A percentile compares a stretch with the other conserved stretches of the same genome.
Conservation (phyloP, 2,329 filamentous ascomycete species). For the Verticillium nubilum region DNA sequence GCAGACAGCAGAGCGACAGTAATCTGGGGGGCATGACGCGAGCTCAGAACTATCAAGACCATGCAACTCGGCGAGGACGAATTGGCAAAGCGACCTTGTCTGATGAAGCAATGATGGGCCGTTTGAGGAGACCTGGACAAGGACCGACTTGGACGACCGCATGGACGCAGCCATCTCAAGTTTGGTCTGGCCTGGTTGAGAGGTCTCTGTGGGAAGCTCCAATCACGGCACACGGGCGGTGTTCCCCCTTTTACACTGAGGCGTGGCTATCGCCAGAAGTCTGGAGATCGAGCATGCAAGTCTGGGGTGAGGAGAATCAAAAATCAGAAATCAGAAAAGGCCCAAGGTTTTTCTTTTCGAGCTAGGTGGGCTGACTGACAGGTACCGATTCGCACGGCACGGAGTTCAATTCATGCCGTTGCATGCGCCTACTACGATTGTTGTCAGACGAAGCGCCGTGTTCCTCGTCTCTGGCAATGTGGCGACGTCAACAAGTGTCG, state of each 20-base stretch:
- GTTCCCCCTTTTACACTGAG: neutral
- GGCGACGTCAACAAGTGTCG: slow-evolving; percentile 2
- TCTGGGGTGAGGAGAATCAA: neutral
- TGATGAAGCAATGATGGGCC: neutral
- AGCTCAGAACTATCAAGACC: neutral
- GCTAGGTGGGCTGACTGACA: neutral
- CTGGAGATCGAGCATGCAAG: neutral
- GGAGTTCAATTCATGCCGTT: neutral
- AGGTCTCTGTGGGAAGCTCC: neutral
- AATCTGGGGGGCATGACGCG: neutral
- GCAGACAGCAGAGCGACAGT: neutral
- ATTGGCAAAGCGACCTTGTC: neutral
- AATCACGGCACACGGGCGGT: neutral
- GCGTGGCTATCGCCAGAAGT: neutral
- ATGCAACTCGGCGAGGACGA: slow-evolving; percentile 1
- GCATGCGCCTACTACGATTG: slow-evolving; percentile 1
- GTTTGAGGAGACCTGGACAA: neutral
- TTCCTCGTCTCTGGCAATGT: neutral
- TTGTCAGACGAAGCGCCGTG: slow-evolving; percentile 10
- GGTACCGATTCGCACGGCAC: neutral
- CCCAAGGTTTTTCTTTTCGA: neutral
- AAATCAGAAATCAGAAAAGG: neutral
- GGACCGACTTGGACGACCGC: slow-evolving; percentile 8
- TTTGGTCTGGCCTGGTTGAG: neutral
- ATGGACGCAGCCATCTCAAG: slow-evolving; percentile 14